Percentiles rank a stretch among this genome's conserved stretches.
Evolutionary conservation across 768 basidiomycete species (phyloP).

Genomic region (Boletus rex-veris): DNA sequence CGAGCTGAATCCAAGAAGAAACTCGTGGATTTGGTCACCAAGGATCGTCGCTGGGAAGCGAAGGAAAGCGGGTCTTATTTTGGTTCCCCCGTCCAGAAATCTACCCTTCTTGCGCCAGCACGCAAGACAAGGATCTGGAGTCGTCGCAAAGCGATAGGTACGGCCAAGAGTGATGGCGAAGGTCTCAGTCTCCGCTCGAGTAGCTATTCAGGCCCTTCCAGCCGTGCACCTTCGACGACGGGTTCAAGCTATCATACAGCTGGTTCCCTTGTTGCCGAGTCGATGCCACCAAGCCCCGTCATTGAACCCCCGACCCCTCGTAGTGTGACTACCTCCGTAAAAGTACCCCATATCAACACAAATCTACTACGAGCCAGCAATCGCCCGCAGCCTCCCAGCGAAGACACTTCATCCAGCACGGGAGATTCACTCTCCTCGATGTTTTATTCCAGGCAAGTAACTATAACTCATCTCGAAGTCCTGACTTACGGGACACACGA

Average conservation of each 20-base stretch:
- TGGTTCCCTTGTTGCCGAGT: conserved; percentile 8
- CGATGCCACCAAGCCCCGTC: conserved; percentile 1
- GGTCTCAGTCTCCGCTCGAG: background rate
- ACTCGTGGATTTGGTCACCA: conserved; percentile 15
- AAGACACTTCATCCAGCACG: background rate
- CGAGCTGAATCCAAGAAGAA: conserved; percentile 11
- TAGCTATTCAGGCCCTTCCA: background rate
- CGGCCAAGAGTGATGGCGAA: too few species aligned
- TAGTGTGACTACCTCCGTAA: background rate
- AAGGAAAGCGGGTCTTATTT: conserved; percentile 7
- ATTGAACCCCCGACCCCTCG: conserved; percentile 12
- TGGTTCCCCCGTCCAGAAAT: conserved; percentile 3
- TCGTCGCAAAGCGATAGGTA: background rate
- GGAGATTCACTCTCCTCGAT: conserved; percentile 1
- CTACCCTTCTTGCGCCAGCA: background rate
- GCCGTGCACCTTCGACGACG: background rate
- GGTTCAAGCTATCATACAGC: conserved; percentile 7
- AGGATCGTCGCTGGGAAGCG: conserved; percentile 5
- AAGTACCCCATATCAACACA: background rate
- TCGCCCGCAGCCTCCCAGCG: background rate
- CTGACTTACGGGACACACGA: background rate
- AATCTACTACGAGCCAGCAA: background rate
- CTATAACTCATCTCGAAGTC: background rate
- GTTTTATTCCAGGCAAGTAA: background rate
- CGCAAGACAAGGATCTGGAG: too few species aligned